Percentiles rank a stretch among this genome's conserved stretches.
Conservation (phyloP, 2,329 filamentous ascomycete genomes). For the Leptographium galeiforme region DNA sequence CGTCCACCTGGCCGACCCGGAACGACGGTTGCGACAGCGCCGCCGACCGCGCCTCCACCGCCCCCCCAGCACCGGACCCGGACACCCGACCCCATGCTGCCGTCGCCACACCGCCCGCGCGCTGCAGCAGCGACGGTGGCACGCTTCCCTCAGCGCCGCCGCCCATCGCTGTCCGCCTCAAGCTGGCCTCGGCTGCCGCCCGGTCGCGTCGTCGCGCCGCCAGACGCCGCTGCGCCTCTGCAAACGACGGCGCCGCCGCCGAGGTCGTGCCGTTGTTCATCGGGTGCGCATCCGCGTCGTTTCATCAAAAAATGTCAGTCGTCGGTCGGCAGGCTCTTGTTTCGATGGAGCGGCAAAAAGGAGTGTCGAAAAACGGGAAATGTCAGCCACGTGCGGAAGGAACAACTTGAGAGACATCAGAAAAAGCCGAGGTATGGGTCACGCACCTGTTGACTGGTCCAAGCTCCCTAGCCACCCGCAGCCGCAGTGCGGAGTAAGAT, state of each 20-base stretch:
- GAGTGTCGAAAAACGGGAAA: no score
- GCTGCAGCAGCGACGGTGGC: constrained; percentile 36
- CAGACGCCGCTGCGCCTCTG: constrained; percentile 78
- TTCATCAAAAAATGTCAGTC: neutral
- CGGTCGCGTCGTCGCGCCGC: constrained; percentile 66
- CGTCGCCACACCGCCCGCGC: constrained; percentile 41
- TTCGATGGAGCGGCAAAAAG: no score
- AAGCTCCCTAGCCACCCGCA: neutral
- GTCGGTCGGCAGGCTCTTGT: no score
- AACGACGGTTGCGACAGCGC: constrained; percentile 37
- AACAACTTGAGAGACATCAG: neutral
- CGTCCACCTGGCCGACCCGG: constrained; percentile 89
- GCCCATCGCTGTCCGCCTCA: constrained; percentile 15
- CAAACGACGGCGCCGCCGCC: constrained; percentile 42
- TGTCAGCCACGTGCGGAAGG: neutral
- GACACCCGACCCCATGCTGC: constrained; percentile 53
- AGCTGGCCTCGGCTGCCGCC: constrained; percentile 54
- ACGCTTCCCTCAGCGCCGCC: neutral
- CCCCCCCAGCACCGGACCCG: neutral
- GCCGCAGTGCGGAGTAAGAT: neutral
- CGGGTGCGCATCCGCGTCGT: neutral
- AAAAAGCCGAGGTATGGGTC: neutral
- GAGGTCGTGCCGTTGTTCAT: neutral
- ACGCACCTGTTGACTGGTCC: neutral
- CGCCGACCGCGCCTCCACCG: constrained; percentile 13